Evolutionary conservation across 805 yeast species (phyloP).

Genomic region (Wickerhamiella slavikovae): DNA sequence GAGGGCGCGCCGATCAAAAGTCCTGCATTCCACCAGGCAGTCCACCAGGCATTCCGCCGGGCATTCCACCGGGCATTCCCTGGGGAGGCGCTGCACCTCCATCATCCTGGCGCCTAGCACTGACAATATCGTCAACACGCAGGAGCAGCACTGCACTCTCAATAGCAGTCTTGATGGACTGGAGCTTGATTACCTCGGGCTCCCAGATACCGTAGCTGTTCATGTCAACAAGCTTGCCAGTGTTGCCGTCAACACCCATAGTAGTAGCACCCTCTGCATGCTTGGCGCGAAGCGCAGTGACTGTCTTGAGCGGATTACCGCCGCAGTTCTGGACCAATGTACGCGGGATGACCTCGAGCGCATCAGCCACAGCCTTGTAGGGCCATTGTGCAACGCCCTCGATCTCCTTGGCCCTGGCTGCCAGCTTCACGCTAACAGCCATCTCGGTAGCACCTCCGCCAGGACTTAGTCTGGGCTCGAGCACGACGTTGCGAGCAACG

Average conservation of each 20-base stretch:
- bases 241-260: constrained; percentile 86
- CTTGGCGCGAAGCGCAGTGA: constrained; percentile 84
- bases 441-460: constrained; percentile 99
- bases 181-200: constrained; percentile 95
- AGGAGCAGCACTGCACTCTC: constrained; percentile 89
- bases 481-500: constrained; percentile 82
- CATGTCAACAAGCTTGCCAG: constrained; percentile 91
- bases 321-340: constrained; percentile 96
- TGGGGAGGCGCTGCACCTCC: constrained; percentile 5
- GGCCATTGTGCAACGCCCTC: constrained; percentile 98
- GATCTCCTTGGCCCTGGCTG: constrained; percentile 77
- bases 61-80: constrained; percentile 10
- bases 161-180: constrained; percentile 90
- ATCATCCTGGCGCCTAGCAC: constrained; percentile 57
- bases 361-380: constrained; percentile 95
- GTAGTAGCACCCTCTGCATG: constrained; percentile 81
- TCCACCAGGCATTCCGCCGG: constrained; percentile 1
- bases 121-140: constrained; percentile 93
- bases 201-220: constrained; percentile 94
- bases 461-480: constrained; percentile 87
- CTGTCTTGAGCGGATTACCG: constrained; percentile 77
- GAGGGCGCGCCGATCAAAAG: too few relatives aligned
- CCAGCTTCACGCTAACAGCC: constrained; percentile 79
- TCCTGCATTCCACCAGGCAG: too few relatives aligned
- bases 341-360: constrained; percentile 95